Conservation (phyloP, 305 asterid genomes). For the Fraxinus latifolia region DNA sequence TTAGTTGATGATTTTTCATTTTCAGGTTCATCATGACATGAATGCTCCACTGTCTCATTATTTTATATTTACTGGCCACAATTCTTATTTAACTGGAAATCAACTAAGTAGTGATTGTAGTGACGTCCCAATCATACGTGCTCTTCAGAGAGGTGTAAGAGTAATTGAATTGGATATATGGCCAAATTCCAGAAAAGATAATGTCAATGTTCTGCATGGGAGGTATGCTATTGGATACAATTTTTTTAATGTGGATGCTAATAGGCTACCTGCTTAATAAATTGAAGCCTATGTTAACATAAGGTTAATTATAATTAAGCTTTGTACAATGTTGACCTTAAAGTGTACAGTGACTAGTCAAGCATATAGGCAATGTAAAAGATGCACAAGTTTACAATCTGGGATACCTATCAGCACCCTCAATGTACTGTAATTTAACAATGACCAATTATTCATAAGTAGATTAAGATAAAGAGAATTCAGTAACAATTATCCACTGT, state of each 20-base stretch:
- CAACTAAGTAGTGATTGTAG: conserved; percentile 95
- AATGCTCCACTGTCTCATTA: conserved; percentile 83
- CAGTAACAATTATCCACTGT: background rate
- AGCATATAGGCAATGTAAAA: background rate
- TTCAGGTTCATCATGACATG: conserved; percentile 98
- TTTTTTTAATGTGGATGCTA: conserved; percentile 9
- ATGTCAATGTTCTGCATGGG: conserved; percentile 85
- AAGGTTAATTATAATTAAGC: background rate
- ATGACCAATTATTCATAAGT: background rate
- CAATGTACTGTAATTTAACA: background rate
- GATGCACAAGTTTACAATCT: background rate
- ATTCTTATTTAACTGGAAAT: conserved; percentile 92
- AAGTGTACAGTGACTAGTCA: background rate
- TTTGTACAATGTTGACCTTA: background rate
- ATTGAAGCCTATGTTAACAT: background rate
- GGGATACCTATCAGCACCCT: background rate
- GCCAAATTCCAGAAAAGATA: conserved; percentile 82
- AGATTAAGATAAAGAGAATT: background rate
- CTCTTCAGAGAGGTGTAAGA: conserved; percentile 76
- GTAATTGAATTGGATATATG: conserved; percentile 95
- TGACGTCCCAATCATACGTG: conserved; percentile 74
- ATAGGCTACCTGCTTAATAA: background rate
- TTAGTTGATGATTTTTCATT: conserved; percentile 9
- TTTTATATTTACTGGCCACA: conserved; percentile 90
- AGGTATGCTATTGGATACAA: conserved; percentile 44